Conservation (phyloP, 352 stramenopile genomes). For the Thalassiosira sp. region DNA sequence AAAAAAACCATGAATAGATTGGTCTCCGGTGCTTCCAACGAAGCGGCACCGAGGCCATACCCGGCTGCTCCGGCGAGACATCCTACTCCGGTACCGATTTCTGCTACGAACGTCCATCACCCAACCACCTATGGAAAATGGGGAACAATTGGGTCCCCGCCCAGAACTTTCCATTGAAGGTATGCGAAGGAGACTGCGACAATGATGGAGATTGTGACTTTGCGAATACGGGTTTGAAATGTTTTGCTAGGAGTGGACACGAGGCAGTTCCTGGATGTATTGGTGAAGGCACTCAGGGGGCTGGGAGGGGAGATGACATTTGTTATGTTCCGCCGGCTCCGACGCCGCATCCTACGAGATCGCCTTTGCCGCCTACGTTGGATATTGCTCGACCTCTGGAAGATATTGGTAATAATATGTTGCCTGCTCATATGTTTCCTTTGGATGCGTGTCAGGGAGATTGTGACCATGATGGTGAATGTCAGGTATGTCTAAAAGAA, state of each 20-base stretch:
- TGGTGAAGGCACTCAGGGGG: not conserved
- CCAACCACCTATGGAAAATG: slow-evolving; percentile 5
- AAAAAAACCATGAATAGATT: too few relatives aligned
- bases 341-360: not conserved
- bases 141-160: slow-evolving; percentile 7
- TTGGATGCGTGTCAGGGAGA: not conserved
- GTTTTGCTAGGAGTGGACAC: not conserved
- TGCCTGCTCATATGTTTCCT: not conserved
- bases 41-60: slow-evolving; percentile 26
- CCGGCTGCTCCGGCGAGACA: slow-evolving; percentile 30
- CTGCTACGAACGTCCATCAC: slow-evolving; percentile 26
- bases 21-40: slow-evolving; percentile 48
- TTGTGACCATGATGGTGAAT: slow-evolving; percentile 7
- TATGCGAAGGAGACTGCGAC: slow-evolving; percentile 36
- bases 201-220: slow-evolving; percentile 15
- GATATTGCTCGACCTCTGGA: not conserved
- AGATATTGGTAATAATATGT: not conserved
- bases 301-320: not conserved
- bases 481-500: not conserved
- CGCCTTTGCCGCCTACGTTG: not conserved
- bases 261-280: slow-evolving; percentile 6
- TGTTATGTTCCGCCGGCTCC: not conserved
- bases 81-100: slow-evolving; percentile 28
- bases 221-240: not conserved
- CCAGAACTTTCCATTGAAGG: slow-evolving; percentile 10